A percentile compares a stretch with the other conserved stretches of the same genome.
These are phyloP conservation scores for Xylaria sp. DNA, from an alignment of 2,329 filamentous ascomycete species.

Conservation along the genomic window DNA sequence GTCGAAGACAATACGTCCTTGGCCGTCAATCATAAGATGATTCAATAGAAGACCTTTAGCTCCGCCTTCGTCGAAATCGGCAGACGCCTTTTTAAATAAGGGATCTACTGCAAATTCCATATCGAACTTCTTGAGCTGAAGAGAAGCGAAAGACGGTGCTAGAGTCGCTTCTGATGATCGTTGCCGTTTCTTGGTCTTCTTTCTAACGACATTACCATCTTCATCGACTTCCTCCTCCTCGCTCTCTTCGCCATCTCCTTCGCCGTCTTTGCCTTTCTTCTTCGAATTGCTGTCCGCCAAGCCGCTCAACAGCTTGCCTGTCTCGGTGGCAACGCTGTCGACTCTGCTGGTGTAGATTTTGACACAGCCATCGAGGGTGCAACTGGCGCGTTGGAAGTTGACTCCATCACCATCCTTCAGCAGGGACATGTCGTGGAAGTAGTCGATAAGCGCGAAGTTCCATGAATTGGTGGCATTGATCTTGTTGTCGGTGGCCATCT, in stretches of 20 bases:
- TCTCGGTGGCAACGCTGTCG: slow-evolving; percentile 97
- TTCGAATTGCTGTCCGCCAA: slow-evolving; percentile 87
- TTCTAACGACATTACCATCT: slow-evolving; percentile 66
- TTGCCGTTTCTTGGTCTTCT: slow-evolving; percentile 79
- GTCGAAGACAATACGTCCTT: slow-evolving; percentile 96
- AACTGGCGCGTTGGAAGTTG: slow-evolving; percentile 98
- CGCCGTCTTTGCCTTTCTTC: slow-evolving; percentile 73
- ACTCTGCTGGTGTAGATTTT: slow-evolving; percentile 99
- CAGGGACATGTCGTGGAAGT: slow-evolving; percentile 99
- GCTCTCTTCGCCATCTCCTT: slow-evolving; percentile 75
- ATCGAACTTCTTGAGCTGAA: slow-evolving; percentile 97
- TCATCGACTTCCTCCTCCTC: slow-evolving; percentile 73
- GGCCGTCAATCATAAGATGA: slow-evolving; percentile 92
- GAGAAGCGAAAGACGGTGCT: slow-evolving; percentile 84
- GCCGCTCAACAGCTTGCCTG: slow-evolving; percentile 91
- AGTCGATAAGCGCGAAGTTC: slow-evolving; percentile 99
- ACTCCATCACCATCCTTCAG: slow-evolving; percentile 96
- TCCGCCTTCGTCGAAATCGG: slow-evolving; percentile 97
- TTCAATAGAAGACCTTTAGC: slow-evolving; percentile 95
- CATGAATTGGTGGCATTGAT: slow-evolving; percentile 98
- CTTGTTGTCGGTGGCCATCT: slow-evolving; percentile 99
- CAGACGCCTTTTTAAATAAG: slow-evolving; percentile 98
- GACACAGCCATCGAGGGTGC: slow-evolving; percentile 95
- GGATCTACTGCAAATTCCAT: slow-evolving; percentile 96
- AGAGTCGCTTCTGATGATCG: slow-evolving; percentile 93